Conservation (phyloP, 257 asterid species). For the Lithospermum erythrorhizon region DNA sequence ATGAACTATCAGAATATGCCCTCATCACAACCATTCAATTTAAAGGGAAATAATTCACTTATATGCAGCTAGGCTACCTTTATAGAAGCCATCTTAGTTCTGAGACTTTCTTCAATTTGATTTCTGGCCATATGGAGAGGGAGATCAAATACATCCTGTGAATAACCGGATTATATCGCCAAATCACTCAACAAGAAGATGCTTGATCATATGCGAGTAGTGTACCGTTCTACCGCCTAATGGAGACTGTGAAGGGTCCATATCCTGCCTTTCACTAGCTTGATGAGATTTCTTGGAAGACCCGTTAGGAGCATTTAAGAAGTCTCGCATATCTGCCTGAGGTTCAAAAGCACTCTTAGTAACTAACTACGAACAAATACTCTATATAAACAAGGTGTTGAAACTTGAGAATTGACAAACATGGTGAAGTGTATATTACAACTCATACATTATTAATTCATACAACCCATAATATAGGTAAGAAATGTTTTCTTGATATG, state of each 20-base stretch:
- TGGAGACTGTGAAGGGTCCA: constrained; percentile 76
- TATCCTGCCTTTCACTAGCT: constrained; percentile 47
- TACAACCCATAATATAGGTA: background rate
- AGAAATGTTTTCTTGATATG: no score
- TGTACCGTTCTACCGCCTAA: constrained; percentile 89
- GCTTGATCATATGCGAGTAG: constrained; percentile 2
- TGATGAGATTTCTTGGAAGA: constrained; percentile 50
- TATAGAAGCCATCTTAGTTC: constrained; percentile 74
- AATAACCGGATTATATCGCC: constrained; percentile 7
- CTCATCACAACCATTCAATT: background rate
- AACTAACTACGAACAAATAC: background rate
- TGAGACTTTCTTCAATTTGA: constrained; percentile 82
- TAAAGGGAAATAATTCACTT: background rate
- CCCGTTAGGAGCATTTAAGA: constrained; percentile 80
- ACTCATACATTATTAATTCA: background rate
- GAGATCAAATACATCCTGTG: constrained; percentile 75
- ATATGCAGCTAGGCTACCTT: constrained; percentile 33
- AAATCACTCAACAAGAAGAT: constrained; percentile 8
- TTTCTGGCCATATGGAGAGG: constrained; percentile 90
- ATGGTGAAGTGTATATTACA: background rate
- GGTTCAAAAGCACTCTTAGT: background rate
- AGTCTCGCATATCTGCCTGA: constrained; percentile 92
- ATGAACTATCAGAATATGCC: background rate
- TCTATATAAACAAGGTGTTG: background rate
- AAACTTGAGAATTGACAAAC: background rate